Percentiles rank a stretch among this genome's conserved stretches.
These are phyloP conservation scores for Colletotrichum brevisporum DNA, from an alignment of 2,329 filamentous ascomycete genomes.

Conservation along the genomic window DNA sequence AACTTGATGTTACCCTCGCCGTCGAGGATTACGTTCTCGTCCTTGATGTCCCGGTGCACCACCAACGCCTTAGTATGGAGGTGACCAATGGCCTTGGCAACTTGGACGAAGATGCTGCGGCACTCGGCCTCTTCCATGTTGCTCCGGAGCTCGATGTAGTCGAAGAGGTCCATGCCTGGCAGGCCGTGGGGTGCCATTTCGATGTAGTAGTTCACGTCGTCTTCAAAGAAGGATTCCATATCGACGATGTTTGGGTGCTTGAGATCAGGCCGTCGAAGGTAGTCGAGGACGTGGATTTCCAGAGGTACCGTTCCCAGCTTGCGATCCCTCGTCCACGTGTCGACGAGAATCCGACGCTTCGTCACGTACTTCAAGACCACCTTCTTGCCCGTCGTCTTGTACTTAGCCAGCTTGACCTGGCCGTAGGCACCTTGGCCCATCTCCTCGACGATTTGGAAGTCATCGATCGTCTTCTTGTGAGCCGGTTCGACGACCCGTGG, in stretches of 20 bases:
- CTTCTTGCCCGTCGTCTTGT: constrained; percentile 85
- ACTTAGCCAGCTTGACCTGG: constrained; percentile 93
- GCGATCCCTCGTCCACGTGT: constrained; percentile 97
- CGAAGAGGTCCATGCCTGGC: constrained; percentile 98
- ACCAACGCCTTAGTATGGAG: constrained; percentile 91
- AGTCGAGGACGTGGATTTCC: constrained; percentile 97
- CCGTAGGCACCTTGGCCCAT: constrained; percentile 99
- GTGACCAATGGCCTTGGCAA: constrained; percentile 90
- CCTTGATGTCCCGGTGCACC: constrained; percentile 98
- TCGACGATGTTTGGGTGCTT: constrained; percentile 79
- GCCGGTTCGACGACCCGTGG: constrained; percentile 54
- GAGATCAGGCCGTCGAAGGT: constrained; percentile 81
- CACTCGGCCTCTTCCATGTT: constrained; percentile 98
- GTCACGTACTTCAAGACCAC: constrained; percentile 98
- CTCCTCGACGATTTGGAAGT: constrained; percentile 94
- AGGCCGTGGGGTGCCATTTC: constrained; percentile 97
- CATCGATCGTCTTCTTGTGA: constrained; percentile 85
- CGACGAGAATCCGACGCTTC: constrained; percentile 94
- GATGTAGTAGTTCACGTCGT: constrained; percentile 96
- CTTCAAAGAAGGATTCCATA: constrained; percentile 82
- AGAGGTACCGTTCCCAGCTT: constrained; percentile 93
- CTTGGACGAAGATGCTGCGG: constrained; percentile 94
- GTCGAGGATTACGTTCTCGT: constrained; percentile 97
- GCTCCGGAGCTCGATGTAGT: constrained; percentile 95
- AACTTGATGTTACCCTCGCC: constrained; percentile 96